phyloP scores from a whole-genome alignment of 1,284 basidiomycete genomes.

The Malassezia pachydermatis region DNA sequence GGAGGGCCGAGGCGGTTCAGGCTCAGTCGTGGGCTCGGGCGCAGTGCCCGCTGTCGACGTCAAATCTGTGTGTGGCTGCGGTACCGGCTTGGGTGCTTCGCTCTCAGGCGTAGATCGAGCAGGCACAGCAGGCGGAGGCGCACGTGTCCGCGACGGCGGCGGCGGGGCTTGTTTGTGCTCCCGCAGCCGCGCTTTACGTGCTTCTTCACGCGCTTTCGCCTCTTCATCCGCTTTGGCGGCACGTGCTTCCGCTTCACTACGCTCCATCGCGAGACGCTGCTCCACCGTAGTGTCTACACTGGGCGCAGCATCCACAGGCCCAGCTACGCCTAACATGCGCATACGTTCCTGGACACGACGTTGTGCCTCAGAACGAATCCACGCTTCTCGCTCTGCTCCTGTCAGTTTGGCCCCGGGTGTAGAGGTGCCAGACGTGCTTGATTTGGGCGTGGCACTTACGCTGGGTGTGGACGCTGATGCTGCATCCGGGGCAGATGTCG shows the following conservation, averaged over 20 bases:
- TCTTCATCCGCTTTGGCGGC: constrained; percentile 44
- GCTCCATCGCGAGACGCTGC: constrained; percentile 37
- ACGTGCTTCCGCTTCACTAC: constrained; percentile 38
- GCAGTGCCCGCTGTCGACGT: too few species aligned
- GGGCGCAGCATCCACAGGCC: constrained; percentile 42
- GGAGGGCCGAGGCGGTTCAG: constrained; percentile 13
- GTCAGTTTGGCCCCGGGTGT: constrained; percentile 62
- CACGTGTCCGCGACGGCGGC: constrained; percentile 31
- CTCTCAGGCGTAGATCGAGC: constrained; percentile 16
- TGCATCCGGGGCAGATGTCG: not conserved
- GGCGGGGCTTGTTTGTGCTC: constrained; percentile 24
- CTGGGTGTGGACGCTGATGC: not conserved
- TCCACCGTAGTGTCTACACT: constrained; percentile 37
- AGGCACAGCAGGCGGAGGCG: constrained; percentile 24
- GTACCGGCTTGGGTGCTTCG: constrained; percentile 16
- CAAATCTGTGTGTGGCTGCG: too few species aligned
- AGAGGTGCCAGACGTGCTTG: constrained; percentile 44
- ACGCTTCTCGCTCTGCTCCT: constrained; percentile 70
- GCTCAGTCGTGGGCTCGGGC: constrained; percentile 9
- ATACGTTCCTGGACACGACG: constrained; percentile 75
- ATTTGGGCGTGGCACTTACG: constrained; percentile 15
- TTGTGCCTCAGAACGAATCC: constrained; percentile 70
- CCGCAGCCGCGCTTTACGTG: constrained; percentile 37
- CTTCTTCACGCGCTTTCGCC: constrained; percentile 42
- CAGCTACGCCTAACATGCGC: constrained; percentile 66